These are phyloP conservation scores for Amanita rubescens DNA, from an alignment of 768 basidiomycete genomes.

Conservation along the genomic window DNA sequence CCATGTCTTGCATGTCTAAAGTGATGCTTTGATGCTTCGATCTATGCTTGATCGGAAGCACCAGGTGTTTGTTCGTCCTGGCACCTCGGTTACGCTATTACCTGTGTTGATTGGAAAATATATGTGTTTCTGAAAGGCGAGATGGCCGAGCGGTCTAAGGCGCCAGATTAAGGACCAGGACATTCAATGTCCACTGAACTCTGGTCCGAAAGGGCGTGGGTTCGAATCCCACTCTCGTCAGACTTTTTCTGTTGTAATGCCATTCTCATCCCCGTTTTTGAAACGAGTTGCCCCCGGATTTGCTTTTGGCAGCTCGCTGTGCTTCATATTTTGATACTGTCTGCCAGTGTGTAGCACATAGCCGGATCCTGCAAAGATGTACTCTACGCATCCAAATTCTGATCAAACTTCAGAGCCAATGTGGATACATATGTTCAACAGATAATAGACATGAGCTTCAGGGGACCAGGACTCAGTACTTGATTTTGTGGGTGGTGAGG, in stretches of 20 bases:
- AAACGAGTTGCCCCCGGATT: conserved; percentile 49
- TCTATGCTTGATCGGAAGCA: too few species aligned
- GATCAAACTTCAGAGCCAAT: too few species aligned
- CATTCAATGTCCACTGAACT: conserved; percentile 17
- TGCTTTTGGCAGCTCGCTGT: conserved; percentile 65
- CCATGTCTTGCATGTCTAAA: too few species aligned
- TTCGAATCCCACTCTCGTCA: conserved; percentile 45
- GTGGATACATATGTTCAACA: too few species aligned
- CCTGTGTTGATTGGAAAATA: background rate
- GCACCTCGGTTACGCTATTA: background rate
- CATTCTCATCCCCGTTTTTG: conserved; percentile 44
- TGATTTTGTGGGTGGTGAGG: too few species aligned
- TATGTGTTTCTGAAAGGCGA: conserved; percentile 25
- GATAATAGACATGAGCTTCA: too few species aligned
- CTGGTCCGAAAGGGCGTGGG: conserved; percentile 31
- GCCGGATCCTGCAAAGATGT: too few species aligned
- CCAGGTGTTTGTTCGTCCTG: too few species aligned
- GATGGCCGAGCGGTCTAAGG: conserved; percentile 90
- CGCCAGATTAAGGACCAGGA: conserved; percentile 68
- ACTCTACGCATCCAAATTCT: too few species aligned
- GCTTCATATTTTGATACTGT: conserved; percentile 71
- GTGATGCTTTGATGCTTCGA: too few species aligned
- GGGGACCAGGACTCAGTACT: too few species aligned
- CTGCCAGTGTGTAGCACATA: too few species aligned
- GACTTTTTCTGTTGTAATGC: conserved; percentile 12